Conservation (phyloP, 2,329 filamentous ascomycete genomes). For the Gnomoniopsis smithogilvyi region DNA sequence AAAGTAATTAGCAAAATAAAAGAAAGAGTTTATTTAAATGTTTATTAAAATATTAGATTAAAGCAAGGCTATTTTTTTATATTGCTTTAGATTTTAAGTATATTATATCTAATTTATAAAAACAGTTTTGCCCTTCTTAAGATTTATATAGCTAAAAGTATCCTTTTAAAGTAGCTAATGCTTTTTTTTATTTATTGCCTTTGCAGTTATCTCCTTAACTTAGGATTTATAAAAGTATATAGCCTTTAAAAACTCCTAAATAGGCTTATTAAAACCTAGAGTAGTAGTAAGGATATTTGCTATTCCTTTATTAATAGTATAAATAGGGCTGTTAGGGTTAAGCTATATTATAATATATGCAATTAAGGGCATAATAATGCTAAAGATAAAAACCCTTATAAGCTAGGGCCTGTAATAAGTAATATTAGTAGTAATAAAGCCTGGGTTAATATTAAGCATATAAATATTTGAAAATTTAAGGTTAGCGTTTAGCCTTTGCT, state of each 20-base stretch:
- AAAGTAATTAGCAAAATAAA: too few species aligned
- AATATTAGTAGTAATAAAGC: conserved; percentile 27
- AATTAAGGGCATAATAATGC: background rate
- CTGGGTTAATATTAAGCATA: conserved; percentile 32
- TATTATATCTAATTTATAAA: background rate
- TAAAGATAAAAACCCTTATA: conserved; percentile 12
- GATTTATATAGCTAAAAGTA: background rate
- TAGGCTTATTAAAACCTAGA: background rate
- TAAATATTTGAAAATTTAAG: conserved; percentile 26
- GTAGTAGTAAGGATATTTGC: background rate
- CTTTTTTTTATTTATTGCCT: conserved; percentile 6
- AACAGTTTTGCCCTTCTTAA: background rate
- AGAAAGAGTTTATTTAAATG: too few species aligned
- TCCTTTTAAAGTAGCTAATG: conserved; percentile 2
- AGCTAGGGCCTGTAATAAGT: conserved; percentile 19
- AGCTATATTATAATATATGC: background rate
- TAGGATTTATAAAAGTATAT: background rate
- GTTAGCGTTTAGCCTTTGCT: conserved; percentile 25
- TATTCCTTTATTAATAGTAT: background rate
- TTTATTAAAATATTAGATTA: too few species aligned
- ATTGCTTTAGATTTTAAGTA: too few species aligned
- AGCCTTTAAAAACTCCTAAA: background rate
- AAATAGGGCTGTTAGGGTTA: conserved; percentile 1
- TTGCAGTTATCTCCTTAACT: background rate
- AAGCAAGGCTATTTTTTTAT: too few species aligned